phyloP scores from a whole-genome alignment of 2,329 filamentous ascomycete genomes.

The Xylaria sp. region DNA sequence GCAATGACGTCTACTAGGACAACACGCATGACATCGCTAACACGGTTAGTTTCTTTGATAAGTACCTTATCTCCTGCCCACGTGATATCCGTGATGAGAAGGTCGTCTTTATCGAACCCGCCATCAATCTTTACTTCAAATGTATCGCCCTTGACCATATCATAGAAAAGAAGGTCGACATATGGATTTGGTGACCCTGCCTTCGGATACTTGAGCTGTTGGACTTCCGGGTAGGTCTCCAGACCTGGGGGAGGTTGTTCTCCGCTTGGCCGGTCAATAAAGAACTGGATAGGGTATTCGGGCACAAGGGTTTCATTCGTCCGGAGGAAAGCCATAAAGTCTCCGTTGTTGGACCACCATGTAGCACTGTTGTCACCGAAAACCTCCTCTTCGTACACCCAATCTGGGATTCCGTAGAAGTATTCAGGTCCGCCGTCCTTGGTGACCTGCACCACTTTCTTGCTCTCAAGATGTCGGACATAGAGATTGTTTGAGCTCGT shows the following conservation, averaged over 20 bases:
- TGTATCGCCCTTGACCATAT: constrained; percentile 74
- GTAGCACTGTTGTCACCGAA: constrained; percentile 80
- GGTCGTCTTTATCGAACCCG: constrained; percentile 79
- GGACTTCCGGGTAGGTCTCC: constrained; percentile 88
- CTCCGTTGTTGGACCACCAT: constrained; percentile 93
- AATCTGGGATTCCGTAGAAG: constrained; percentile 96
- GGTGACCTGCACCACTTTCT: constrained; percentile 74
- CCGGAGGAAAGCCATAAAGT: constrained; percentile 87
- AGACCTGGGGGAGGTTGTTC: constrained; percentile 69
- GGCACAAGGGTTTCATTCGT: constrained; percentile 94
- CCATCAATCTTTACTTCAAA: constrained; percentile 80
- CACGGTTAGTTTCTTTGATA: constrained; percentile 90
- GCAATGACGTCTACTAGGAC: constrained; percentile 79
- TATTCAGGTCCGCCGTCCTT: constrained; percentile 84
- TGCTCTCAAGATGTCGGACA: constrained; percentile 66
- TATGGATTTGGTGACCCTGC: constrained; percentile 91
- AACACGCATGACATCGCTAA: constrained; percentile 89
- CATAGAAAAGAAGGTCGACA: constrained; percentile 88
- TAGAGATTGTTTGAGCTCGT: constrained; percentile 91
- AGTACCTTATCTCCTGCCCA: constrained; percentile 89
- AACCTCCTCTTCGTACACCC: constrained; percentile 92
- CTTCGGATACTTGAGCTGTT: constrained; percentile 96
- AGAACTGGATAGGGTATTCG: constrained; percentile 92
- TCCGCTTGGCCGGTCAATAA: constrained; percentile 83
- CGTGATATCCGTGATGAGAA: constrained; percentile 89